These are phyloP conservation scores for California macrophylla DNA, from an alignment of 441 rosid genomes.

Conservation along the genomic window DNA sequence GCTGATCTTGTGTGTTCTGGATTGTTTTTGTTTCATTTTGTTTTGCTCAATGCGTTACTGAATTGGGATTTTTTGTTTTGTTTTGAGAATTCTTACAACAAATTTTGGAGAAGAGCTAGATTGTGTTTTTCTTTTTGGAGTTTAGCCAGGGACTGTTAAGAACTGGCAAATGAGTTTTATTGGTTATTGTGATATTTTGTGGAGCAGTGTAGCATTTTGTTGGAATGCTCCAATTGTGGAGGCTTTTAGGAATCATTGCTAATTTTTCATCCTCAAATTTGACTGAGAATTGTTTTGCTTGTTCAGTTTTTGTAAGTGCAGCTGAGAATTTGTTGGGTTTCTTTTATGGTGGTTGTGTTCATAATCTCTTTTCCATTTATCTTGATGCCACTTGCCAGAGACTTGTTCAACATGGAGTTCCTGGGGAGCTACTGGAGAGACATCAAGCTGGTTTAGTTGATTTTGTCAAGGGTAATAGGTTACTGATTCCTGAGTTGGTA, in stretches of 20 bases:
- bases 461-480: slow-evolving; percentile 34
- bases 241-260: background rate
- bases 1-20: background rate
- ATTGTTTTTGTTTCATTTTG: background rate
- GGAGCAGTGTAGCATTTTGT: background rate
- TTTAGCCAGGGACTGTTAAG: slow-evolving; percentile 2
- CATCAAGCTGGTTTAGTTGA: slow-evolving; percentile 41
- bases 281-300: background rate
- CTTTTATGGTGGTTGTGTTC: slow-evolving; percentile 4
- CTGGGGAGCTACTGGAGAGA: slow-evolving; percentile 36
- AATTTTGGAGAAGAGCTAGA: background rate
- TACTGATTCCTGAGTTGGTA: slow-evolving; percentile 40
- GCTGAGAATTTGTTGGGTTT: background rate
- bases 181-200: background rate
- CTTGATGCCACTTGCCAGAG: slow-evolving; percentile 32
- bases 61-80: background rate
- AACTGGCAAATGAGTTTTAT: background rate
- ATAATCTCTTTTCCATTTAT: background rate
- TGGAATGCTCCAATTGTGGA: background rate
- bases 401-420: slow-evolving; percentile 56
- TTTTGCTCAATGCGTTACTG: background rate
- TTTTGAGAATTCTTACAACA: background rate
- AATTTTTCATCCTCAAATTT: background rate
- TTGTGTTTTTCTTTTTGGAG: background rate
- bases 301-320: background rate